phyloP scores from a whole-genome alignment of 179 eudicot genomes.

The Silene coronaria region DNA sequence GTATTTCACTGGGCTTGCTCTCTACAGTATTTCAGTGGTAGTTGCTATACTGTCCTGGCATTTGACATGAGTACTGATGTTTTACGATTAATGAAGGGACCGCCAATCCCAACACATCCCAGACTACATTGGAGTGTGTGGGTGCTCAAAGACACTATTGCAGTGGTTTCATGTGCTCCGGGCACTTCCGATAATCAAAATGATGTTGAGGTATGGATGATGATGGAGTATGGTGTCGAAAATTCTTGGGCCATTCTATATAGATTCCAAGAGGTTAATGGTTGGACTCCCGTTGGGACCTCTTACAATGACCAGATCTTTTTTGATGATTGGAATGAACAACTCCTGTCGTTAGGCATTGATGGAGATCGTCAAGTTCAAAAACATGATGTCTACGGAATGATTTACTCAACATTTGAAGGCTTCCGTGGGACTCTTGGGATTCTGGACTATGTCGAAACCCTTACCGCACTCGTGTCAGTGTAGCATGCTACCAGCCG shows the following conservation, averaged over 20 bases:
- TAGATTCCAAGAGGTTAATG: neutral
- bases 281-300: neutral
- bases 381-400: conserved; percentile 3
- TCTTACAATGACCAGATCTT: neutral
- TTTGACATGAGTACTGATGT: conserved; percentile 1
- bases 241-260: neutral
- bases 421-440: neutral
- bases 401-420: neutral
- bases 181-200: too few relatives aligned
- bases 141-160: neutral
- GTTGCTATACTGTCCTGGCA: neutral
- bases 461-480: neutral
- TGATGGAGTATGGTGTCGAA: neutral
- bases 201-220: conserved; percentile 2
- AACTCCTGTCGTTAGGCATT: neutral
- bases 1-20: too few relatives aligned
- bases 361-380: neutral
- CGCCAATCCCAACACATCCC: neutral
- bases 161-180: neutral
- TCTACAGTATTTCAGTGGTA: neutral
- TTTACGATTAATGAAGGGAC: neutral
- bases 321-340: neutral
- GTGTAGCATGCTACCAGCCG: neutral
- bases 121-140: neutral
- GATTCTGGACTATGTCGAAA: neutral